These are phyloP conservation scores for Cruciata laevipes DNA, from an alignment of 257 asterid species.

Conservation along the genomic window DNA sequence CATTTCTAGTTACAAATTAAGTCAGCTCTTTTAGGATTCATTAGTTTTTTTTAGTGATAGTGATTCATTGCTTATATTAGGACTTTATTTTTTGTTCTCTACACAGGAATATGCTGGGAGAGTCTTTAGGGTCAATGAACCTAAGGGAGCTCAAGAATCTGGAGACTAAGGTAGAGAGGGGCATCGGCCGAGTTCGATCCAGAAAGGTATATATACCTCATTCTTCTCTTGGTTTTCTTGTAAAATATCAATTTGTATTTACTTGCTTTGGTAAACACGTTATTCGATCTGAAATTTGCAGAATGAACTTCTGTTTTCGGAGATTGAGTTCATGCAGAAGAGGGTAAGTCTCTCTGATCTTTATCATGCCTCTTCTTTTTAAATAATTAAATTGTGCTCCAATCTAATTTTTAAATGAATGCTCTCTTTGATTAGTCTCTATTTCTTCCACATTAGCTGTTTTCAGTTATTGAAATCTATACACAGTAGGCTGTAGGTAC, in stretches of 20 bases:
- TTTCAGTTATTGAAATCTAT: no score
- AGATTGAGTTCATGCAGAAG: conserved; percentile 84
- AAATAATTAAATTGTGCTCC: neutral
- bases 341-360: conserved; percentile 47
- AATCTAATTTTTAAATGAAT: no score
- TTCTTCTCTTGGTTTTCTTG: neutral
- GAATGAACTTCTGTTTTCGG: conserved; percentile 90
- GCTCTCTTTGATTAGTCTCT: no score
- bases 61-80: neutral
- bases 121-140: conserved; percentile 44
- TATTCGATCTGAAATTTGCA: conserved; percentile 21
- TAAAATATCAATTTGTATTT: neutral
- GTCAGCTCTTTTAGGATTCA: neutral
- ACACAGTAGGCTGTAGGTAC: no score
- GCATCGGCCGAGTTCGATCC: conserved; percentile 61
- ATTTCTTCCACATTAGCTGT: no score
- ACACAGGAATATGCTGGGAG: conserved; percentile 71
- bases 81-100: neutral
- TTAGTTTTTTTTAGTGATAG: neutral
- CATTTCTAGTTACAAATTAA: neutral
- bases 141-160: conserved; percentile 59
- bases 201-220: conserved; percentile 62
- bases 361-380: no score
- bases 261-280: neutral
- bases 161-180: conserved; percentile 66